Evolutionary conservation across 495 filamentous ascomycete species (phyloP).

Genomic region (Aspergillus bridgeri): DNA sequence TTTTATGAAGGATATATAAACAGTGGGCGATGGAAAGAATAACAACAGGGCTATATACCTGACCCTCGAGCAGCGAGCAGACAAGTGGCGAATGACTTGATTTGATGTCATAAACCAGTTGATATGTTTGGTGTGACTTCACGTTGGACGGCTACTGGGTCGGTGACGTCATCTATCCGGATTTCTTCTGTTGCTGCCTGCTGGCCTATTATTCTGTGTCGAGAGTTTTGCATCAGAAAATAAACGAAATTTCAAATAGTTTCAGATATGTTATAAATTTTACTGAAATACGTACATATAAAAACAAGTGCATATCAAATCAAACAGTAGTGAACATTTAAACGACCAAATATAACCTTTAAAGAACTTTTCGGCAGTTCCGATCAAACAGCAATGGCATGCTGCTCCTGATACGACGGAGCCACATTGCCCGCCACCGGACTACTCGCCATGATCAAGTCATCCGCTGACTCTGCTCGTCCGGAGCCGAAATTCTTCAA

Average conservation of each 20-base stretch:
- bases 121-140: neutral
- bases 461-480: constrained; percentile 23
- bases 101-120: neutral
- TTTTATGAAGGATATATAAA: no score
- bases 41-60: no score
- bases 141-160: neutral
- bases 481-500: constrained; percentile 35
- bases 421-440: neutral
- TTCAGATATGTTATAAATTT: neutral
- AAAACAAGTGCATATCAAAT: no score
- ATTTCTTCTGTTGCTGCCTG: no score
- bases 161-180: neutral
- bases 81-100: neutral
- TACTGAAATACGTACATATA: no score
- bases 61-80: neutral
- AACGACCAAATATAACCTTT: no score
- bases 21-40: no score
- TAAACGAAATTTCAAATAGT: no score
- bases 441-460: constrained; percentile 13
- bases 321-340: no score
- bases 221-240: no score
- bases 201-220: neutral
- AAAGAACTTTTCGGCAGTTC: no score
- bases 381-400: neutral
- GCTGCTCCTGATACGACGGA: neutral